These are phyloP conservation scores for Nicotiana rustica DNA, from an alignment of 305 asterid species.

Conservation along the genomic window DNA sequence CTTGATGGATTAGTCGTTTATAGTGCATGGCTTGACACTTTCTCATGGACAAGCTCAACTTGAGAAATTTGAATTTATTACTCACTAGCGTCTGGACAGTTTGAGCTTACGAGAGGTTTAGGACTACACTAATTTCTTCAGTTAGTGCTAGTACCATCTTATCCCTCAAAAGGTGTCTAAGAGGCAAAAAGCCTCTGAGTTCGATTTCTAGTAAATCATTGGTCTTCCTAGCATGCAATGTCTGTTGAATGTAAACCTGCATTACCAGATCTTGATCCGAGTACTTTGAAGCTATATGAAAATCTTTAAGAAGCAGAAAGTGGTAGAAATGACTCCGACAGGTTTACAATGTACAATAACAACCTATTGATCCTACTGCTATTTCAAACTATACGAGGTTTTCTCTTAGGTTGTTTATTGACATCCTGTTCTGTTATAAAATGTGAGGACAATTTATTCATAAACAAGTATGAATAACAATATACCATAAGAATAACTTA, in stretches of 20 bases:
- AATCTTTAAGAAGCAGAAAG: neutral
- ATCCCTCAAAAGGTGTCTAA: slow-evolving; percentile 19
- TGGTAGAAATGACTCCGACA: neutral
- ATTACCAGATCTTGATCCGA: neutral
- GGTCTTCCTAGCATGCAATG: slow-evolving; percentile 21
- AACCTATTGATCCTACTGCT: slow-evolving; percentile 3
- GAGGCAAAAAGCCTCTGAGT: slow-evolving; percentile 11
- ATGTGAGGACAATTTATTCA: neutral
- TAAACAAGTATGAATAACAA: slow-evolving; percentile 1
- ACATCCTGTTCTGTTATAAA: neutral
- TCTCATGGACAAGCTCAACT: slow-evolving; percentile 7
- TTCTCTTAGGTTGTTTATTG: neutral
- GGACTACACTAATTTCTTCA: slow-evolving; percentile 30
- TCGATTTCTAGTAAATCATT: slow-evolving; percentile 4
- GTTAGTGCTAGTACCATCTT: slow-evolving; percentile 21
- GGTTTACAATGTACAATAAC: neutral
- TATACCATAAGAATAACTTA: neutral
- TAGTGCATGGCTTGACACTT: slow-evolving; percentile 17
- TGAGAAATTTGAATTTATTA: neutral
- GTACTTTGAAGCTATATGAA: slow-evolving; percentile 17
- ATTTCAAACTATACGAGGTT: neutral
- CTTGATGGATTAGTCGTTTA: neutral
- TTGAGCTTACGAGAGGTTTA: neutral
- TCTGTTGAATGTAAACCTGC: neutral
- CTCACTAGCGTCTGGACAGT: neutral